Base-by-base conservation (phyloP, 306 rosid genomes). In the Quillaja saponaria region DNA sequence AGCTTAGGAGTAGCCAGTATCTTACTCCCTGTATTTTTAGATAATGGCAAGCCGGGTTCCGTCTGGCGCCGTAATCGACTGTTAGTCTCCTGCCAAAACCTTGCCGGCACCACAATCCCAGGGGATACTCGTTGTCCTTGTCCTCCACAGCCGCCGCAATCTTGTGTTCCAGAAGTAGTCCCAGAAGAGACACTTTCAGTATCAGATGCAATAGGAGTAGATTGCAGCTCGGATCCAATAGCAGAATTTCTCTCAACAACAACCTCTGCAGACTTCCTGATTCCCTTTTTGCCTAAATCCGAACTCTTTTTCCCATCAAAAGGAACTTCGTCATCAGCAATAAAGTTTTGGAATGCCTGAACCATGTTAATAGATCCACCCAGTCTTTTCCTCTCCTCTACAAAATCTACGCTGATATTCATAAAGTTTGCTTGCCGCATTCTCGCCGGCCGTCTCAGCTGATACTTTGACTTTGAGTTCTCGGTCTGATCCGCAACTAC, bases 141-240 rank as follows among this genome's bases (percentile, higher is more conserved):
- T 45, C 44, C 72, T 46, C 53, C 74, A 17, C 66, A 75, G 8
- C 61, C 66, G 2, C 58, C 39, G 11, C 15, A 50, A 55, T 81
- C 86, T 4, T 53, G 81, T 13, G 73, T 66, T 49, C 78, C 81
- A 2, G 77, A 71, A 59, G 77, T 78, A 55, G 88, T 69, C 34
- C 84, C 83, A 18, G 90, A 92, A 46, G 94, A 86, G 8, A 80
- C 82, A 40, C 96, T 92, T 34, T 83, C 99, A n/a, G 65, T 68
- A 76, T 89, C 96, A 20, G 90, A 86, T 47, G 82, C 67, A 64
- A 70, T 52, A 16, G 69, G 55, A 40, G 84, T 83, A 28, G 64
- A 54, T 21, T 49, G 58, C 60, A 62, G 15, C 58, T 79, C 80
- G 64, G 85, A 81, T 77, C 96, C 74, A 52, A 49, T 17, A 38